These are phyloP conservation scores for Mortierella alpina DNA, from an alignment of 192 early-diverging fungal genomes.

Conservation along the genomic window DNA sequence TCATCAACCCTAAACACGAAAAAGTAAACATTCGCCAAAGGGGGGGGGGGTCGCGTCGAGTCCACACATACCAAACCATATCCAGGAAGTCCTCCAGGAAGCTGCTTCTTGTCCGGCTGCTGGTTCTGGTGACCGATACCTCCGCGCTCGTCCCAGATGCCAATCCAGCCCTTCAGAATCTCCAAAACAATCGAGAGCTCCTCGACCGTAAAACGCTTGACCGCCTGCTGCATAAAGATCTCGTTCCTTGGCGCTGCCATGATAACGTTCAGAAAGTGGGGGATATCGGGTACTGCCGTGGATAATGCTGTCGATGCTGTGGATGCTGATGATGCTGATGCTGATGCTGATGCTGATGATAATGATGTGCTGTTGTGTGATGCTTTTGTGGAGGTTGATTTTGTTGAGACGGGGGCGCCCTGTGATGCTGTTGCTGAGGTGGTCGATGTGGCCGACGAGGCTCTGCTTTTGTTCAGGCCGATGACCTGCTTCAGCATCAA, in stretches of 20 bases:
- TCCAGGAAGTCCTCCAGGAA: conserved; percentile 44
- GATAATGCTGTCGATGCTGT: conserved; percentile 2
- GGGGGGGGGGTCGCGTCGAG: not conserved
- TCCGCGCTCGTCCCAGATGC: conserved; percentile 46
- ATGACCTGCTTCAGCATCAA: conserved; percentile 56
- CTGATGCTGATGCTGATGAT: conserved; percentile 5
- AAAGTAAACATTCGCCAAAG: not conserved
- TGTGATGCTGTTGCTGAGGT: not conserved
- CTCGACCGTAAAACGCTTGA: conserved; percentile 54
- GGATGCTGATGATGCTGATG: conserved; percentile 10
- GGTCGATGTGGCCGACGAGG: no score
- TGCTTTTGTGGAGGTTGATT: not conserved
- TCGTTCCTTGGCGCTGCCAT: conserved; percentile 59
- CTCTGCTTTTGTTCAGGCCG: conserved; percentile 39
- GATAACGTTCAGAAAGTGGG: conserved; percentile 46
- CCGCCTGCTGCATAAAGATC: conserved; percentile 62
- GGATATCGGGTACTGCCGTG: conserved; percentile 14
- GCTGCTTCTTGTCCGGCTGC: conserved; percentile 31
- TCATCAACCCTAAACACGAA: not conserved
- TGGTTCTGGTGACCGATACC: conserved; percentile 40
- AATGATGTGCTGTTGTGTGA: not conserved
- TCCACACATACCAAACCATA: conserved; percentile 22
- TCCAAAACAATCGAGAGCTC: conserved; percentile 57
- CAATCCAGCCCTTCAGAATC: conserved; percentile 47
- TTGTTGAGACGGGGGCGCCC: not conserved